Evolutionary conservation across 2,329 filamentous ascomycete genomes (phyloP).

Genomic region (Hypoxylon sp.): DNA sequence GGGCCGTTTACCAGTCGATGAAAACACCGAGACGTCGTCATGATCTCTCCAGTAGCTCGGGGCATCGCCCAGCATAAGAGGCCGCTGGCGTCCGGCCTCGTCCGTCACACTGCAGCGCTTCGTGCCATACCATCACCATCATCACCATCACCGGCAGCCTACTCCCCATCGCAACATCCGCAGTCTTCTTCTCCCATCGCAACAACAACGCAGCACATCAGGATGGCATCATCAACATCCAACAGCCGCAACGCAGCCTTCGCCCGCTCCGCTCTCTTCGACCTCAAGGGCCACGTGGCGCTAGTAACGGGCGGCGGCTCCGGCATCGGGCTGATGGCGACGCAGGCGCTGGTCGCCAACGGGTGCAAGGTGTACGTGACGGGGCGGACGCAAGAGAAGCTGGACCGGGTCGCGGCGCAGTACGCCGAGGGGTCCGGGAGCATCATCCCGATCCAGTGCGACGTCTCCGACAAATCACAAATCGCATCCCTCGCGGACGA

Average conservation of each 20-base stretch:
- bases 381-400: constrained; percentile 68
- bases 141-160: too few species aligned
- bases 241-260: constrained; percentile 44
- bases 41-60: constrained; percentile 35
- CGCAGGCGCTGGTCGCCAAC: constrained; percentile 71
- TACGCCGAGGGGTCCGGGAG: constrained; percentile 60
- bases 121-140: constrained; percentile 3
- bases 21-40: constrained; percentile 38
- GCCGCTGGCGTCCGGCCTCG: constrained; percentile 14
- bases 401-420: constrained; percentile 65
- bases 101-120: constrained; percentile 1
- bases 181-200: not conserved
- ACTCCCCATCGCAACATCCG: not conserved
- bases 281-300: constrained; percentile 54
- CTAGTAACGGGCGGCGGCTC: constrained; percentile 62
- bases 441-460: constrained; percentile 67
- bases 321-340: constrained; percentile 74
- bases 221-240: constrained; percentile 42
- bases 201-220: constrained; percentile 21
- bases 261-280: constrained; percentile 51
- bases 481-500: constrained; percentile 65
- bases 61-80: constrained; percentile 30
- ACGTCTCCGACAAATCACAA: constrained; percentile 69
- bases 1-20: too few species aligned
- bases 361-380: constrained; percentile 76